These are phyloP conservation scores for Rutstroemia sp. DNA, from an alignment of 2,329 filamentous ascomycete species.

Conservation along the genomic window DNA sequence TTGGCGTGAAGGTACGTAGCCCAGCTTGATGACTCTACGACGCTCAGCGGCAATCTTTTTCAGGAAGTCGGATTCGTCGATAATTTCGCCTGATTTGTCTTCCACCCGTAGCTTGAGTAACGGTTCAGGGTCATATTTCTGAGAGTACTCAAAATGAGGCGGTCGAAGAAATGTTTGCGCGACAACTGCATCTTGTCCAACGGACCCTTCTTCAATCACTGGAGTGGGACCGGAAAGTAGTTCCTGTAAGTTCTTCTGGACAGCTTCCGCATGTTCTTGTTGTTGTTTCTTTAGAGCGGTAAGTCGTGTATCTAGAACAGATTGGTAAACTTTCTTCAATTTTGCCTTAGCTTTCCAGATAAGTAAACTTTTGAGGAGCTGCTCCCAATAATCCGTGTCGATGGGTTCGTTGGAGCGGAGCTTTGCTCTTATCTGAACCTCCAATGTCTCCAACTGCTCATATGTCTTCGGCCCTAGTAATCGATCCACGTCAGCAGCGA, in stretches of 20 bases:
- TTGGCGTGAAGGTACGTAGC: conserved; percentile 57
- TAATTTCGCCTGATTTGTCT: conserved; percentile 51
- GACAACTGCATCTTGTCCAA: conserved; percentile 6
- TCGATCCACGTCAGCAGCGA: conserved; percentile 80
- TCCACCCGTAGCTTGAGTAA: conserved; percentile 55
- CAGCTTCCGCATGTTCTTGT: conserved; percentile 54
- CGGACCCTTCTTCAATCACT: conserved; percentile 23
- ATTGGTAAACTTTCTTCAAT: conserved; percentile 68
- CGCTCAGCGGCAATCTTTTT: conserved; percentile 50
- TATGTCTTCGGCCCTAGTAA: conserved; percentile 79
- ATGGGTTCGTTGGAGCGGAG: conserved; percentile 77
- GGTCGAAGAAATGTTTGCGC: conserved; percentile 17
- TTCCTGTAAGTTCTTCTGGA: conserved; percentile 44
- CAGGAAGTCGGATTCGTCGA: conserved; percentile 53
- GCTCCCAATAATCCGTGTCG: conserved; percentile 97
- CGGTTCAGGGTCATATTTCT: conserved; percentile 55
- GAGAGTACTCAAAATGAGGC: conserved; percentile 33
- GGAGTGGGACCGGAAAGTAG: conserved; percentile 35
- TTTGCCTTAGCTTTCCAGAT: conserved; percentile 91
- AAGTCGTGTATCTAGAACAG: conserved; percentile 63
- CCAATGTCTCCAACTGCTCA: conserved; percentile 78
- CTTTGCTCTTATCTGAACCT: conserved; percentile 81
- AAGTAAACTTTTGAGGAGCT: conserved; percentile 73
- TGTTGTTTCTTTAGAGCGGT: conserved; percentile 60
- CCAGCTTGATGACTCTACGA: conserved; percentile 54